Percentiles rank a stretch among this genome's conserved stretches.
Conservation (phyloP, 1,284 basidiomycete genomes). For the Cutaneotrichosporon spelunceum region DNA sequence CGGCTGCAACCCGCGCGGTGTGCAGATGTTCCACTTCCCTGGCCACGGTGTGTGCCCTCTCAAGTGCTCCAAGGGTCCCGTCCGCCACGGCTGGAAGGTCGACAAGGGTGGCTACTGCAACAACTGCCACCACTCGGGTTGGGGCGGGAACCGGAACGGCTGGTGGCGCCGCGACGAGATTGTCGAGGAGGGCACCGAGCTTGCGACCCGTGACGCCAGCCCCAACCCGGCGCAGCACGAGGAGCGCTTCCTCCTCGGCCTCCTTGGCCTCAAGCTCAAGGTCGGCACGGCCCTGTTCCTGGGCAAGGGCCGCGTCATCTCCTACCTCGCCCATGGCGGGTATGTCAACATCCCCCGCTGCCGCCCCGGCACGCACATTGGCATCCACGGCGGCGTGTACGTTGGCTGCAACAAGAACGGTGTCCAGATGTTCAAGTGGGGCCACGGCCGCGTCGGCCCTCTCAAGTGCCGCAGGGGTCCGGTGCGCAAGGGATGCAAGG, state of each 20-base stretch:
- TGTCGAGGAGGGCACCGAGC: background rate
- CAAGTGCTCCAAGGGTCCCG: slow-evolving; percentile 3
- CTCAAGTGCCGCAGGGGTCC: background rate
- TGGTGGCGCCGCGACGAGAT: slow-evolving; percentile 1
- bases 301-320: slow-evolving; percentile 2
- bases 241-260: slow-evolving; percentile 7
- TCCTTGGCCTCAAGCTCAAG: slow-evolving; percentile 8
- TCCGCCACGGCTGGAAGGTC: background rate
- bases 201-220: background rate
- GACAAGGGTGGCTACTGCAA: background rate
- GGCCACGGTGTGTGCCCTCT: slow-evolving; percentile 2
- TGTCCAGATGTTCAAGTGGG: slow-evolving; percentile 12
- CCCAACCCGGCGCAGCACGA: background rate
- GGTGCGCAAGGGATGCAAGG: slow-evolving; percentile 1
- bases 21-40: slow-evolving; percentile 14
- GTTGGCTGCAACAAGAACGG: slow-evolving; percentile 10
- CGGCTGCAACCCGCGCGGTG: slow-evolving; percentile 4
- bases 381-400: slow-evolving; percentile 6
- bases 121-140: slow-evolving; percentile 6
- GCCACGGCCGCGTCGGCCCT: background rate
- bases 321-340: background rate
- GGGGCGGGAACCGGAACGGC: background rate
- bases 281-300: slow-evolving; percentile 6
- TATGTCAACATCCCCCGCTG: slow-evolving; percentile 8
- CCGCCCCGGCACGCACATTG: slow-evolving; percentile 9